Base-by-base conservation (phyloP, 1,284 basidiomycete species). In the Tylopilus sp. region DNA sequence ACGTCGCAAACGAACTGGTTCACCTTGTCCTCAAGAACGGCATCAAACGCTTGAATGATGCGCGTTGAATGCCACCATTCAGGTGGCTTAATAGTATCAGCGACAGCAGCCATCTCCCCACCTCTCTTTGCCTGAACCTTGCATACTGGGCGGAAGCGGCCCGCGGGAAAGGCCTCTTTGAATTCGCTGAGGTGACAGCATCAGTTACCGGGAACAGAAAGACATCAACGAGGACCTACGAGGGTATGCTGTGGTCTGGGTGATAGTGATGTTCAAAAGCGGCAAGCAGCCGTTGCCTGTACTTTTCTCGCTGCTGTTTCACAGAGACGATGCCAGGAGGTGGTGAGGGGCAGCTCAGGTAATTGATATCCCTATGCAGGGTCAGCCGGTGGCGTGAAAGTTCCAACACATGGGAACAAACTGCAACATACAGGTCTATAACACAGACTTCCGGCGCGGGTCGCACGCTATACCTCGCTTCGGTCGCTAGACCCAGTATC, bases 111-210 rank as follows among this genome's bases (percentile, higher is more conserved):
- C 23, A 84, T 86, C n/a, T 86, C 84, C 1, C 81, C 85, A 28
- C 84, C 87, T 45, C 85, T 77, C 71, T 89, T 92, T 28, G 84
- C 86, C 65, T 86, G 86, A 49, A 89, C 91, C 66, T 87, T 89
- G 74, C 86, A 92, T 35, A 86, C 80, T 11, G 87, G 87, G 39
- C 85, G 74, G 73, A 92, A 92, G 42, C 89, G 79, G 41, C 93
- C 92, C 2, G 87, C 89, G 4, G 95, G 93, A 73, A 96, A 97
- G 3, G 95, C 92, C 63, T 97, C 91, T 64, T 94, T 93, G 74
- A 96, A 91, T 68, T 97, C 95, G 53, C 87, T 89, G 16, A 54
- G 35, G 19, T 26, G 25, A 46, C 39, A 52, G 38, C 12, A 55
- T 48, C 23, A 54, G 34, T 23, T 29, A 54, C 30, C 9, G 26